phyloP scores from a whole-genome alignment of 257 asterid genomes.

The Scutellaria baicalensis region DNA sequence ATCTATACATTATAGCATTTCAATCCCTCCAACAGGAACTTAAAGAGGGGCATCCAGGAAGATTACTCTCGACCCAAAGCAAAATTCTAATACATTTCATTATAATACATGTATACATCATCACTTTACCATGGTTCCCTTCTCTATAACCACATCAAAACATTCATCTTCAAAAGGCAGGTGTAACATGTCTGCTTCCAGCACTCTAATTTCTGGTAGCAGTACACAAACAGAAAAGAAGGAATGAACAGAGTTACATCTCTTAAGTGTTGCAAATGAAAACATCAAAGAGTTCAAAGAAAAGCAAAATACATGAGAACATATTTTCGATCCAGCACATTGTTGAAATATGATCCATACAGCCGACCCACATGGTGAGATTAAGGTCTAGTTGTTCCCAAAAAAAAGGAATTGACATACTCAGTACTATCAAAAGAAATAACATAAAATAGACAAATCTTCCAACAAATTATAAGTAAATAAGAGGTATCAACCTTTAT shows the following conservation, averaged over 20 bases:
- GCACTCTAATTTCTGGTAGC: conserved; percentile 61
- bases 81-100: not conserved
- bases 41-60: not conserved
- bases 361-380: too few relatives aligned
- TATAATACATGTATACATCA: not conserved
- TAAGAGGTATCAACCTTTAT: conserved; percentile 33
- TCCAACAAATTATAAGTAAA: not conserved
- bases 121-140: conserved; percentile 87
- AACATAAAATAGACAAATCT: not conserved
- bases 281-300: not conserved
- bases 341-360: too few relatives aligned
- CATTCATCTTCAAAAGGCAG: conserved; percentile 74
- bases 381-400: too few relatives aligned
- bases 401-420: too few relatives aligned
- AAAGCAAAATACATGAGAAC: not conserved
- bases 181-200: conserved; percentile 97
- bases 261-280: not conserved
- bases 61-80: not conserved
- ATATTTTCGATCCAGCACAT: too few relatives aligned
- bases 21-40: not conserved
- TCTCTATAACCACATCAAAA: conserved; percentile 92
- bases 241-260: conserved; percentile 3
- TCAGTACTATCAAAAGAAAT: not conserved
- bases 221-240: not conserved
- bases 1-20: not conserved